phyloP scores from a whole-genome alignment of 75 land plant species.

The Pinus taeda region DNA sequence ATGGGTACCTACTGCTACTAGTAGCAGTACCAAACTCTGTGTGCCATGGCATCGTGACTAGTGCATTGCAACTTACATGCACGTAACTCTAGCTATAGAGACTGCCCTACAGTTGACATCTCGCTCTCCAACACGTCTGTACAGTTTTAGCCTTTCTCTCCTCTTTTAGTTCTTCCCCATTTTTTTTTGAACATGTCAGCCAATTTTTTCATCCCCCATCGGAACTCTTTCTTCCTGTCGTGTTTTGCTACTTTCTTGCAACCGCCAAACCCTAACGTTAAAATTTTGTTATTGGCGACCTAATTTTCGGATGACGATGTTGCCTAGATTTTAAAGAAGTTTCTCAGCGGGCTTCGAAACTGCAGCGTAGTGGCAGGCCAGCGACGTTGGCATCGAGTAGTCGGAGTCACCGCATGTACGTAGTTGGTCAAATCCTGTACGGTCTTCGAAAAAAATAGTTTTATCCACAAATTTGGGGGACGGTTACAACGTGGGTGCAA shows the following conservation, averaged over 20 bases:
- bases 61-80: neutral
- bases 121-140: neutral
- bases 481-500: too few species aligned
- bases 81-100: neutral
- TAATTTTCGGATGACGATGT: too few species aligned
- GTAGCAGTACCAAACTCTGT: neutral
- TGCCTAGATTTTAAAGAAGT: too few species aligned
- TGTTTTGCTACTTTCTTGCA: neutral
- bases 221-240: neutral
- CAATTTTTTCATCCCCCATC: neutral
- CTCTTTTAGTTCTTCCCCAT: too few species aligned
- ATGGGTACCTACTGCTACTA: neutral
- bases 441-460: too few species aligned
- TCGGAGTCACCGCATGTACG: too few species aligned
- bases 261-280: conserved; percentile 9
- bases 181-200: conserved; percentile 3
- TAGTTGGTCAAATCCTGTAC: too few species aligned
- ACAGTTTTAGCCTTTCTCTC: neutral
- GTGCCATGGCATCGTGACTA: neutral
- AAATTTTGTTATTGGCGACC: neutral
- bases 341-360: too few species aligned
- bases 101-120: conserved; percentile 2
- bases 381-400: too few species aligned
- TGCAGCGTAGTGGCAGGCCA: too few species aligned
- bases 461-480: too few species aligned